Percentiles rank a stretch among this genome's conserved stretches.
Conservation (phyloP, 2,329 filamentous ascomycete genomes). For the Beauveria scarabaeidicola region DNA sequence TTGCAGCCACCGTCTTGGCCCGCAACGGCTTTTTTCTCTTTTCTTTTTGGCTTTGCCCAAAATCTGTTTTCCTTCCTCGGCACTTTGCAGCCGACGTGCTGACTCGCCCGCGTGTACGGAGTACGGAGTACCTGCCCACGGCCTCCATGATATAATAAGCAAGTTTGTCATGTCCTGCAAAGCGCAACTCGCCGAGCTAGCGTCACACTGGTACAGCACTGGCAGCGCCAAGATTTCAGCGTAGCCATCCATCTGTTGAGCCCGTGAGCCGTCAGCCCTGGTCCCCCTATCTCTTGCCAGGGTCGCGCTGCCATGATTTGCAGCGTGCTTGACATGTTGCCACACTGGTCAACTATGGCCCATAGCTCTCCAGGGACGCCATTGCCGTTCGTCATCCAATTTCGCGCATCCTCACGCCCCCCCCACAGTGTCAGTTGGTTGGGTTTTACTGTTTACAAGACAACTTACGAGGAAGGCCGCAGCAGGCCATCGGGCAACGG, state of each 20-base stretch:
- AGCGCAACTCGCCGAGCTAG: background rate
- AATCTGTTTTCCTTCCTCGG: background rate
- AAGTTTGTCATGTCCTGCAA: background rate
- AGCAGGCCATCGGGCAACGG: constrained; percentile 1
- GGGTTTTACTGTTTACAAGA: too few species aligned
- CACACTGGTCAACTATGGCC: constrained; percentile 2
- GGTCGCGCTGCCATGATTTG: background rate
- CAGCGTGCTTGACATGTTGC: too few species aligned
- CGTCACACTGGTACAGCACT: background rate
- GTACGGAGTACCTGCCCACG: too few species aligned
- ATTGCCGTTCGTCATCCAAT: constrained; percentile 7
- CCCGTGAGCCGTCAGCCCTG: background rate
- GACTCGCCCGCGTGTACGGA: background rate
- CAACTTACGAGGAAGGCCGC: background rate
- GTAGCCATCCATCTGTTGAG: background rate
- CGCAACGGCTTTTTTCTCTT: background rate
- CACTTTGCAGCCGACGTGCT: background rate
- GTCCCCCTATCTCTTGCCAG: background rate
- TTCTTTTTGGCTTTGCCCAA: background rate
- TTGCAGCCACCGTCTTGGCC: background rate
- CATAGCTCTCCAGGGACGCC: constrained; percentile 1
- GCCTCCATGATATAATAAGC: background rate
- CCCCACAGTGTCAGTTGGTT: background rate
- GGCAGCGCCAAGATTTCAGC: background rate
- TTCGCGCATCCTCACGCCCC: background rate